Evolutionary conservation across 2,329 filamentous ascomycete species (phyloP), one percentile per base, ranked within the genome.

Genomic region (Hortaea sp.): DNA sequence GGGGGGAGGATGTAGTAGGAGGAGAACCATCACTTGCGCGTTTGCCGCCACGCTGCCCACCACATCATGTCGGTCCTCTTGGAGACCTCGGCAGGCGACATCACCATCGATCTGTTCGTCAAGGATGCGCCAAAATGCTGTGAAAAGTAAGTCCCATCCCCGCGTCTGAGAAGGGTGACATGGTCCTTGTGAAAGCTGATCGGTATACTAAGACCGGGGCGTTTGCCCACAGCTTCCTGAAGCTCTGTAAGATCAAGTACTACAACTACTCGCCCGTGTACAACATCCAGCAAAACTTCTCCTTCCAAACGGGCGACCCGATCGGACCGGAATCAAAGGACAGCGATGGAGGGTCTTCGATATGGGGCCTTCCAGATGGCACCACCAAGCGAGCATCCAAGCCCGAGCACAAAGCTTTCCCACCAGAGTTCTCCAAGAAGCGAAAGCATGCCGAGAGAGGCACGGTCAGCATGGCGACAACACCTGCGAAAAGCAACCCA

Each of bases 231-330:
- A 94, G 88, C 76, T 97, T 98, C 67, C 74, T 98, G 47, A 97
- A 98, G 76, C 85, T 98, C 58, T 95, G 92, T 79, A 97, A 97
- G 71, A 75, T 88, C 69, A 98, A 95, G 72, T 98, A 97, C 72
- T 98, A 95, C 80, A 97, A 97, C 72, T 97, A 94, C 66, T 82
- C 88, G 5, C 92, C 90, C 28, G 72, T 97, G 45, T 87, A 95
- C 70, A 88, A 84, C 55, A 79, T 98, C 34, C 92, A 95, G 63
- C 92, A 90, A 65, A 82, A 88, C 68, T 97, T 95, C 69, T 94
- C 89, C 50, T 95, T 95, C 68, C 90, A 97, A 68, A 94, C 87
- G 30, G 90, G 90, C 64, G 92, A 97, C 61, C 90, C 90, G 9
- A 81, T 97, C 44, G 90, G 92, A 9, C 90, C 89, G 9, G 79